Base-by-base conservation (phyloP, 2,329 filamentous ascomycete genomes). In the Raffaelea deltoideospora region DNA sequence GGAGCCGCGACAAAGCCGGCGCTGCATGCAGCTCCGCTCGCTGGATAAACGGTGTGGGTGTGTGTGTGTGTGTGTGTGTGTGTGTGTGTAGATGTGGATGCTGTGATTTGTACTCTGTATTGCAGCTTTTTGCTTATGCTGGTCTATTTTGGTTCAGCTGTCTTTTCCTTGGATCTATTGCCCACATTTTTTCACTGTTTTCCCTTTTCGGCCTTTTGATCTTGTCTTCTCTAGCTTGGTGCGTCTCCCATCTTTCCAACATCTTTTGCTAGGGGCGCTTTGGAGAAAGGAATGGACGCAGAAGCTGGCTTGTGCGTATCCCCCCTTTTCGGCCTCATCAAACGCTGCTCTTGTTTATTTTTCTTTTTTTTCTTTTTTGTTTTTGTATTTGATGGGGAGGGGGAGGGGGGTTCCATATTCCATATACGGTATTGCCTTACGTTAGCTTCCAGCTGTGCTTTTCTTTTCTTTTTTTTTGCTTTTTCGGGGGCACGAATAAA, bases 1-100 rank as follows among this genome's bases (percentile, higher is more conserved):
- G 64, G 62, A 5, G 64, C 63, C 34, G 54, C 59, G 14, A 64
- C 66, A 34, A 83, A 81, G 50, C 90, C 90, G 14, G 87, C 90
- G 3, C 59, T 96, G 43, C 90, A 96, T 54, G 78, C 84, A 5
- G 88, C 83, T 19, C 84, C 87, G 2, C 59, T 96, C 31, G 83
- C 94, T 54, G 72, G 33, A 30, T 30, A 17, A 30, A 17, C n/a
- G 14, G 14, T 11, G 6, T 29, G 17, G 14, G 17, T 29, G 7
- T 29, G 13, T 29, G 13, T 29, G 24, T 14, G 24, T 26, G 24
- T 26, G 24, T 26, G 8, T 26, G 24, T 26, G 14, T n/a, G 8
- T 29, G 14, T 29, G 27, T 29, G 17, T 29, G 17, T 11, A 29
- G 17, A 11, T 9, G 14, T 29, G 27, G 13, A 31, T 19, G 29